Base-by-base conservation (phyloP, 1,139 yeast species). In the Wickerhamomyces sp. region DNA sequence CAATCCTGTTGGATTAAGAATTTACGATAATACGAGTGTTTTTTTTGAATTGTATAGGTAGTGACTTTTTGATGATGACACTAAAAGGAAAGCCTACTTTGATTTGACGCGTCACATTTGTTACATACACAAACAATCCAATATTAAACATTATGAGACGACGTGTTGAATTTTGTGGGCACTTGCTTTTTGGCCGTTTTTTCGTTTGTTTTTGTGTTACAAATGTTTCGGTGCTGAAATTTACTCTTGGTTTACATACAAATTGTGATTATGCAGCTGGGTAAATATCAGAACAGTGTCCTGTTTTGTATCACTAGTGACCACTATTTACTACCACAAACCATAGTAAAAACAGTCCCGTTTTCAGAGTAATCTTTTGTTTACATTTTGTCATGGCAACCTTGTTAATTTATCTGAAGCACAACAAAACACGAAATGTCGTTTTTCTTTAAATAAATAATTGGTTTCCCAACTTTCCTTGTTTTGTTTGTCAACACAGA, bases 321-420 rank as follows among this genome's bases (percentile, higher is more conserved):
- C 19, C 12, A 5, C 3, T 12, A 5, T 8, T 26, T 26, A 26
- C 7, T 9, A 6, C 13, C 26, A 3, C 16, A 3, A 7, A 3
- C 2, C 7, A 13, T 22, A 13, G 7, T 12, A 17, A 13, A 13
- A 7, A 24, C 16, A 24, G 35, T 32, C 35, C 35, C 12, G 21
- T 24, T 32, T 32, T 12, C 5, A 22, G 20, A 21, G 2, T 15
- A 10, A 15, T 22, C 28, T 7, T 14, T 21, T 31, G 34, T 24
- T 30, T 21, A 12, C 28, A 25, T 4, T 27, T 36, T 36, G 36
- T 25, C 39, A 39, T 39, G 32, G 38, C 35, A 36, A 36, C 36
- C 12, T 14, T 15, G 5, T 7, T 12, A 27, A 27, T 14, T 27
- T 12, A 14, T n/a, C n/a, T 5, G 7, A 25, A 24, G 24, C 7